Evolutionary conservation across 2,329 filamentous ascomycete species (phyloP), one percentile per base, ranked within the genome.

Genomic region (Aplosporella prunicola): DNA sequence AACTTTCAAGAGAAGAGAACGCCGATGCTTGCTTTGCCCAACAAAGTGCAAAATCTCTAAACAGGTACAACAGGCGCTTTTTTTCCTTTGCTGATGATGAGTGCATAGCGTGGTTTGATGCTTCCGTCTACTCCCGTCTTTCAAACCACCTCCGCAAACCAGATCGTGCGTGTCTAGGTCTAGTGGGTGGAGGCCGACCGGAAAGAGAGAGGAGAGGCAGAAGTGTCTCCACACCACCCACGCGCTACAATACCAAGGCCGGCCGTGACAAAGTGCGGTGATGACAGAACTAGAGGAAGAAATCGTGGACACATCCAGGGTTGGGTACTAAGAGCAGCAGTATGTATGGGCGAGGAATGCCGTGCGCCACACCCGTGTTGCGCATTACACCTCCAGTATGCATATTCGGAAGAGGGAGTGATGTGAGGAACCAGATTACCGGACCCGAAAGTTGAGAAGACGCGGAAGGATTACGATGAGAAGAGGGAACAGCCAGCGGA

Each of bases 221-320:
- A n/a, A n/a, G n/a, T n/a, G n/a, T n/a, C n/a, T n/a, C n/a, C n/a
- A n/a, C n/a, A n/a, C n/a, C n/a, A n/a, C n/a, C n/a, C n/a, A n/a
- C n/a, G n/a, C n/a, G n/a, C n/a, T 39, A 39, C 33, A 25, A 29
- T 39, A 39, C 36, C 36, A 39, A 28, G 33, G 36, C 36, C 36
- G 36, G 36, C 36, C 36, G 36, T 39, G 30, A 39, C 28, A 32
- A 39, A 28, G 26, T 28, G 7, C 26, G 14, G 13, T 15, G n/a
- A 14, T 28, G 30, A 11, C 28, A 28, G 17, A 20, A 39, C 27
- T 17, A 30, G 15, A 39, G 16, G 26, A 10, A 38, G 27, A 31
- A 28, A 39, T 39, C 36, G 36, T 39, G 36, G 36, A 39, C 36
- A 39, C 36, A 39, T 39, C 36, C 36, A 39, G 36, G 36, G 32